Evolutionary conservation across 2,329 filamentous ascomycete species (phyloP).

Genomic region (Cytospora piceae): DNA sequence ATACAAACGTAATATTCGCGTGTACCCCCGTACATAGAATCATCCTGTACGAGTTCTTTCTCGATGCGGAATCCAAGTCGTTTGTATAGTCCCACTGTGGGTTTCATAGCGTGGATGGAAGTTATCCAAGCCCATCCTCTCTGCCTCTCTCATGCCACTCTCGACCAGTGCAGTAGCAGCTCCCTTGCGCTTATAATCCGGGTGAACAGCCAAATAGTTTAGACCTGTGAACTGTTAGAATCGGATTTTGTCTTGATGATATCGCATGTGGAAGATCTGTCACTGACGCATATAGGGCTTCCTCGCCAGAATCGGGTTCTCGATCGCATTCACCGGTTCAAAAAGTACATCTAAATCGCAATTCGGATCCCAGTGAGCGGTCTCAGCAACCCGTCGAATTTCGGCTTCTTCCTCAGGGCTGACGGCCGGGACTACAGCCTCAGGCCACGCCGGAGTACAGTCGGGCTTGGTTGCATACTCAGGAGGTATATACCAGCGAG

Average conservation of each 20-base stretch:
- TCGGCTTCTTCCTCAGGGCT: slow-evolving; percentile 26
- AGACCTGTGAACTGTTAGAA: slow-evolving; percentile 30
- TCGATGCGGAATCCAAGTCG: slow-evolving; percentile 21
- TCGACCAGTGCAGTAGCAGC: slow-evolving; percentile 33
- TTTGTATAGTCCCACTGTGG: slow-evolving; percentile 14
- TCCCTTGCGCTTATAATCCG: slow-evolving; percentile 32
- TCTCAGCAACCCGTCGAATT: slow-evolving; percentile 19
- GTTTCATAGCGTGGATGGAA: slow-evolving; percentile 33
- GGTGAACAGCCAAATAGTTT: slow-evolving; percentile 36
- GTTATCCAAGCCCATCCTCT: slow-evolving; percentile 33
- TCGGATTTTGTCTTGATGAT: too few relatives aligned
- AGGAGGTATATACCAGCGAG: slow-evolving; percentile 32
- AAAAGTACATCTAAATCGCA: slow-evolving; percentile 23
- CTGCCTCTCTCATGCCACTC: slow-evolving; percentile 32
- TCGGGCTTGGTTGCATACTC: neutral
- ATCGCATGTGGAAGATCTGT: too few relatives aligned
- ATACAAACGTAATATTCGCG: slow-evolving; percentile 16
- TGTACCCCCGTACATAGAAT: slow-evolving; percentile 17
- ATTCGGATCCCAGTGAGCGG: slow-evolving; percentile 26
- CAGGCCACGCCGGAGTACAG: slow-evolving; percentile 27
- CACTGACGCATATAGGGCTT: slow-evolving; percentile 31
- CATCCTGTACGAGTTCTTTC: slow-evolving; percentile 10
- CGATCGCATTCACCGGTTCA: slow-evolving; percentile 22
- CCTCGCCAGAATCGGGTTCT: slow-evolving; percentile 21
- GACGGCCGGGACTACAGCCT: slow-evolving; percentile 30